Base-by-base conservation (phyloP, 768 basidiomycete species). In the Russula vinacea region DNA sequence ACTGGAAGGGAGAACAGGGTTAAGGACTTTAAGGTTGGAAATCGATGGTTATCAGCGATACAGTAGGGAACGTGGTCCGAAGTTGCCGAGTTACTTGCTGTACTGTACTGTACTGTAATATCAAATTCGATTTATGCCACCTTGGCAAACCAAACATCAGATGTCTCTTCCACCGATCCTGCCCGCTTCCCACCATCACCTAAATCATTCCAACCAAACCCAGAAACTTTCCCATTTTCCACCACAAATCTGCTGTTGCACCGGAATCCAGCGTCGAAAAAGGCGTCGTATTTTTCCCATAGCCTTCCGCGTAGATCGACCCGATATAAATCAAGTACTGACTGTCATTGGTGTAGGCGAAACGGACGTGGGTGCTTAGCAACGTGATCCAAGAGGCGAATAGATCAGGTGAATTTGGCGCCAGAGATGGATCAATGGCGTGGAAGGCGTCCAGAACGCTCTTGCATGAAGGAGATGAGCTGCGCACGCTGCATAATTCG, bases 141-240 rank as follows among this genome's bases (percentile, higher is more conserved):
- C 33, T 45, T 60, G 16, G 26, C 60, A 54, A 65, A 62, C 64
- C 64, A 65, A 22, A 57, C 60, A 1, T 57, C 64, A 32, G 47
- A 45, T 35, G 37, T 11, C 5, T 65, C 32, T 22, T 57, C 33
- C 19, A 57, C 49, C 2, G 60, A 24, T 17, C 49, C 64, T 26
- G 5, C 9, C 19, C 14, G 44, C n/a, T 42, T 4, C 44, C n/a
- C 50, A 3, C 24, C 35, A 9, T 45, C 44, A 45, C n/a, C 11
- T 2, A 56, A 32, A 29, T 10, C 45, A 51, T 19, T 11, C 13
- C 56, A 3, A 11, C 65, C 65, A 39, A 64, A 47, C 5, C 61
- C 65, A 14, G 17, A 17, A 35, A 44, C 35, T 0, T 3, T n/a
- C 40, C 19, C 32, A 19, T 57, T 50, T 19, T 57, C 50, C 33